Conservation (phyloP, 345 rosid species). For the Linum lewisii region DNA sequence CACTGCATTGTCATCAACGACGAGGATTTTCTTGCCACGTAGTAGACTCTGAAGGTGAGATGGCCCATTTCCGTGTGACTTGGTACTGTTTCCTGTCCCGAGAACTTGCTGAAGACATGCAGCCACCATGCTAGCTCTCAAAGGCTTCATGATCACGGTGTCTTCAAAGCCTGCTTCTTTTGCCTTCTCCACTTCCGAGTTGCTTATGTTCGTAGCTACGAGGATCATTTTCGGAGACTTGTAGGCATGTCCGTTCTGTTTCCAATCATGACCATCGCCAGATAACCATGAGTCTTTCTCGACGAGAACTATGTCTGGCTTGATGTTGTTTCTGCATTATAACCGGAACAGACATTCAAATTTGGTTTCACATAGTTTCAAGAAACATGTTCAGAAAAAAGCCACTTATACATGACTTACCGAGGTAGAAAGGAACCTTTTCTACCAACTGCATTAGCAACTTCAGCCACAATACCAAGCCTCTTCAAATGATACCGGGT, state of each 20-base stretch:
- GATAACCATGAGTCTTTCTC: constrained; percentile 89
- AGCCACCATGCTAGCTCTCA: constrained; percentile 91
- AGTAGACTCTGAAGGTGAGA: constrained; percentile 47
- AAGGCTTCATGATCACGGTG: constrained; percentile 84
- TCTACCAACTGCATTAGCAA: constrained; percentile 34
- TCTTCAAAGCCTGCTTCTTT: constrained; percentile 77
- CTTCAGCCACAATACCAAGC: constrained; percentile 70
- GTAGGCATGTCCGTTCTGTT: constrained; percentile 35
- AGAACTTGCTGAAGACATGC: constrained; percentile 89
- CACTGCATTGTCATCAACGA: constrained; percentile 84
- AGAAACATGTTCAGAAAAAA: too few relatives aligned
- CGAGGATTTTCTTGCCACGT: constrained; percentile 68
- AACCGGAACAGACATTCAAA: not conserved
- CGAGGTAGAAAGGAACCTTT: constrained; percentile 42
- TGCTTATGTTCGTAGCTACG: constrained; percentile 69
- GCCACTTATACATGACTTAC: constrained; percentile 26
- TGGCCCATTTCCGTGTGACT: constrained; percentile 45
- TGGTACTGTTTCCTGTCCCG: constrained; percentile 54
- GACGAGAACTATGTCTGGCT: constrained; percentile 60
- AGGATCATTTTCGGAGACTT: constrained; percentile 63
- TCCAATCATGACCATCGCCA: constrained; percentile 42
- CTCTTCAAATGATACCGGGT: constrained; percentile 84
- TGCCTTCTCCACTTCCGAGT: constrained; percentile 56
- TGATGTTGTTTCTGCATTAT: constrained; percentile 29
- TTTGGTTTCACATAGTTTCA: too few relatives aligned